Conservation (phyloP, 768 basidiomycete genomes). For the Tricholoma sp. region DNA sequence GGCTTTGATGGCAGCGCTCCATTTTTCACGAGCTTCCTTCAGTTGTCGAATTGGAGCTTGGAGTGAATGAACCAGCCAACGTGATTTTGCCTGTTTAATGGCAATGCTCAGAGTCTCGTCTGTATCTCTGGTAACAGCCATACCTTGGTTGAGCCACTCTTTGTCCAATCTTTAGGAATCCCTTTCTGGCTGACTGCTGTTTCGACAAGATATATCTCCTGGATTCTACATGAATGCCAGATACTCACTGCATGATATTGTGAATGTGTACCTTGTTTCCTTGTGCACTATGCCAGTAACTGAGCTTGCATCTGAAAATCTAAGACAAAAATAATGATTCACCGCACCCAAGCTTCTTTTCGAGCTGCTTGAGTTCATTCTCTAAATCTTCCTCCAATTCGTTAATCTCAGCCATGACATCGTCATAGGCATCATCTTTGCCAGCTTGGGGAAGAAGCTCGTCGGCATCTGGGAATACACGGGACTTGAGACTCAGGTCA, state of each 20-base stretch:
- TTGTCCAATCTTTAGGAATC: conserved; percentile 82
- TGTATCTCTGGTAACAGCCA: not conserved
- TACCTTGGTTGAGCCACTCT: conserved; percentile 78
- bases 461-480: conserved; percentile 41
- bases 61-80: conserved; percentile 76
- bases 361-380: conserved; percentile 56
- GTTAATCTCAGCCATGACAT: conserved; percentile 63
- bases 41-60: conserved; percentile 68
- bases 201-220: conserved; percentile 93
- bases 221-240: not conserved
- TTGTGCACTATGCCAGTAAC: conserved; percentile 56
- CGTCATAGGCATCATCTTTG: conserved; percentile 83
- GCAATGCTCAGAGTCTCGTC: not conserved
- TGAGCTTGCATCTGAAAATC: conserved; percentile 25
- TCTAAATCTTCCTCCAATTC: conserved; percentile 70
- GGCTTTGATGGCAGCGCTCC: conserved; percentile 70
- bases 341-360: conserved; percentile 62
- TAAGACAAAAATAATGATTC: conserved; percentile 4
- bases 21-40: conserved; percentile 92
- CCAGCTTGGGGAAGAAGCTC: conserved; percentile 80
- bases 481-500: not conserved
- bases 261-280: conserved; percentile 65
- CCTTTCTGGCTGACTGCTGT: conserved; percentile 53
- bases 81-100: conserved; percentile 51
- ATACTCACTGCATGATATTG: not conserved